Percentiles rank a stretch among this genome's conserved stretches.
Conservation (phyloP, 768 basidiomycete species). For the Tricholoma terreum region DNA sequence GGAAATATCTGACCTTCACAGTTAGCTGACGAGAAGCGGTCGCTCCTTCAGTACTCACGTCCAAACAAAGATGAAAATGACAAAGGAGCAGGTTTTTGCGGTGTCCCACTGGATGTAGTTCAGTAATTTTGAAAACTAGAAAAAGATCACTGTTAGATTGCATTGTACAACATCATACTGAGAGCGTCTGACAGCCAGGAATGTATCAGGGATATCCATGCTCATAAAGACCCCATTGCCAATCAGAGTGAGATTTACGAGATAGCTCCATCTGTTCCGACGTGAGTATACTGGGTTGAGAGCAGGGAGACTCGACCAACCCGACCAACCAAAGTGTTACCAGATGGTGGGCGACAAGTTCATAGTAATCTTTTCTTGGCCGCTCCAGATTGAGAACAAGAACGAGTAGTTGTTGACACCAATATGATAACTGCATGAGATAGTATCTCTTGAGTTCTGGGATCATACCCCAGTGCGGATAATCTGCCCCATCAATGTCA, state of each 20-base stretch:
- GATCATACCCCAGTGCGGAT: constrained; percentile 88
- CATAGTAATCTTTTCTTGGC: constrained; percentile 86
- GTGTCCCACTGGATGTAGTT: constrained; percentile 79
- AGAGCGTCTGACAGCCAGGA: constrained; percentile 65
- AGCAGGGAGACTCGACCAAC: constrained; percentile 37
- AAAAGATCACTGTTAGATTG: neutral
- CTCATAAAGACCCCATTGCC: constrained; percentile 92
- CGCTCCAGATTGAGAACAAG: constrained; percentile 86
- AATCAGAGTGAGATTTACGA: constrained; percentile 77
- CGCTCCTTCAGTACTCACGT: constrained; percentile 50
- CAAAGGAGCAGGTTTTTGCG: constrained; percentile 62
- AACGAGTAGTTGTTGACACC: constrained; percentile 91
- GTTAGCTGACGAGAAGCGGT: neutral
- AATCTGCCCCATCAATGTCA: constrained; percentile 44
- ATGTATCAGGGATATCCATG: constrained; percentile 94
- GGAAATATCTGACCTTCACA: constrained; percentile 72
- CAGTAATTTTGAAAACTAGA: constrained; percentile 76
- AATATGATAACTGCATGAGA: constrained; percentile 89
- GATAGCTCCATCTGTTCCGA: constrained; percentile 72
- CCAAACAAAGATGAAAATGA: constrained; percentile 70
- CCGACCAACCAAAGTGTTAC: constrained; percentile 95
- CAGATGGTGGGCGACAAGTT: constrained; percentile 86
- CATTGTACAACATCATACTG: neutral
- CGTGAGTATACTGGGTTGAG: constrained; percentile 3
- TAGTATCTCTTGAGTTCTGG: constrained; percentile 88